phyloP scores from a whole-genome alignment of 2,329 filamentous ascomycete genomes.

The Calonectria honghensis region DNA sequence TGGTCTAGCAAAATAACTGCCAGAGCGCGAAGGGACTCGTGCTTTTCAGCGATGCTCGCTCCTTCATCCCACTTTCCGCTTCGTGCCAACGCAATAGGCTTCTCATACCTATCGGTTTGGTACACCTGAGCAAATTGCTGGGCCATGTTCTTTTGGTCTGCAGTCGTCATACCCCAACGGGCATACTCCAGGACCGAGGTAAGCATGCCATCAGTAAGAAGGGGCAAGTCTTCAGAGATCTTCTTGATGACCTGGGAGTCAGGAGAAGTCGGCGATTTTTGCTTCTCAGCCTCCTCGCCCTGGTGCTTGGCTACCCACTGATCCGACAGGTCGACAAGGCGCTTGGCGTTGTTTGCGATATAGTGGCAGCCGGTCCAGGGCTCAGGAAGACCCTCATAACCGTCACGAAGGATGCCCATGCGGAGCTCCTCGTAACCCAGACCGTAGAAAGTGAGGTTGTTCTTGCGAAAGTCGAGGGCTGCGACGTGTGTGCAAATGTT shows the following conservation, averaged over 20 bases:
- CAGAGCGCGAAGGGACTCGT: constrained; percentile 72
- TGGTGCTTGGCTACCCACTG: constrained; percentile 73
- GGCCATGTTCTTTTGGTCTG: constrained; percentile 64
- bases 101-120: constrained; percentile 69
- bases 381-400: constrained; percentile 82
- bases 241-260: constrained; percentile 65
- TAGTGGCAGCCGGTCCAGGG: constrained; percentile 89
- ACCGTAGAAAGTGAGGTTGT: constrained; percentile 83
- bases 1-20: constrained; percentile 75
- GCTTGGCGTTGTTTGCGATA: constrained; percentile 77
- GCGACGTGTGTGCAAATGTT: constrained; percentile 74
- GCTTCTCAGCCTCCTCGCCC: constrained; percentile 53
- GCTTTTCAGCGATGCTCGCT: constrained; percentile 75
- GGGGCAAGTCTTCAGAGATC: constrained; percentile 69
- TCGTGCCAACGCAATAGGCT: constrained; percentile 72
- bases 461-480: constrained; percentile 83
- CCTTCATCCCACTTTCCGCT: constrained; percentile 75
- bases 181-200: constrained; percentile 72
- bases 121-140: constrained; percentile 71
- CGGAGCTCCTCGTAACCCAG: constrained; percentile 80
- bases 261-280: constrained; percentile 58
- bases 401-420: constrained; percentile 77
- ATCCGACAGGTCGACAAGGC: constrained; percentile 74
- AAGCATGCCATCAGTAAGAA: constrained; percentile 73
- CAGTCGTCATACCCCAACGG: constrained; percentile 68